Evolutionary conservation across 495 filamentous ascomycete genomes (phyloP).

Genomic region (Aspergillus funiculosus): DNA sequence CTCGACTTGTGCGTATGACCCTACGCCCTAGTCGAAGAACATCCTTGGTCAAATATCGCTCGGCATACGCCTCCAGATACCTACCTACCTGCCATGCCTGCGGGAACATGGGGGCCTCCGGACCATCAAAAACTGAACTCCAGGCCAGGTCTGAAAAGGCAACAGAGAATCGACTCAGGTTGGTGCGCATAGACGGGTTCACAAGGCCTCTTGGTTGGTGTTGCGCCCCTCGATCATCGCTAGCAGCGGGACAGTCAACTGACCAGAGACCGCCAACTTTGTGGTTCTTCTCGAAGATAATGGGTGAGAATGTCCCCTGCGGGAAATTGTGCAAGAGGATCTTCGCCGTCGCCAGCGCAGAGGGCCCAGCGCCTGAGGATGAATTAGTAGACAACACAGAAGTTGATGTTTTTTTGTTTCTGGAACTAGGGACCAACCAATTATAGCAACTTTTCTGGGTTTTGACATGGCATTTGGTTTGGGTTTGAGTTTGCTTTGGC

Average conservation of each 20-base stretch:
- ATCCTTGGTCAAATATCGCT: slow-evolving; percentile 48
- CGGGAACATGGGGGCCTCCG: slow-evolving; percentile 56
- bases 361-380: slow-evolving; percentile 64
- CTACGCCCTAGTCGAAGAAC: slow-evolving; percentile 47
- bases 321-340: slow-evolving; percentile 59
- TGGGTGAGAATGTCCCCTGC: slow-evolving; percentile 55
- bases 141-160: slow-evolving; percentile 75
- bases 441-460: slow-evolving; percentile 61
- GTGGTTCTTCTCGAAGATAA: slow-evolving; percentile 60
- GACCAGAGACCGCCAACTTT: slow-evolving; percentile 73
- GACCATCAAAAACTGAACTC: slow-evolving; percentile 39
- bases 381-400: not conserved
- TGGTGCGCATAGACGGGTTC: slow-evolving; percentile 66
- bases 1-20: slow-evolving; percentile 45
- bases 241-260: not conserved
- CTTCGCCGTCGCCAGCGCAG: slow-evolving; percentile 77
- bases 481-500: no score
- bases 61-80: slow-evolving; percentile 61
- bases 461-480: no score
- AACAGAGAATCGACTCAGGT: slow-evolving; percentile 73
- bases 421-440: slow-evolving; percentile 44
- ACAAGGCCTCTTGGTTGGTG: slow-evolving; percentile 32
- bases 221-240: not conserved
- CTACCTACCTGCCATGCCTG: slow-evolving; percentile 67
- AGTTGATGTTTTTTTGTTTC: slow-evolving; percentile 1